Evolutionary conservation across 2,329 filamentous ascomycete species (phyloP).

Genomic region (Neonectria magnoliae): DNA sequence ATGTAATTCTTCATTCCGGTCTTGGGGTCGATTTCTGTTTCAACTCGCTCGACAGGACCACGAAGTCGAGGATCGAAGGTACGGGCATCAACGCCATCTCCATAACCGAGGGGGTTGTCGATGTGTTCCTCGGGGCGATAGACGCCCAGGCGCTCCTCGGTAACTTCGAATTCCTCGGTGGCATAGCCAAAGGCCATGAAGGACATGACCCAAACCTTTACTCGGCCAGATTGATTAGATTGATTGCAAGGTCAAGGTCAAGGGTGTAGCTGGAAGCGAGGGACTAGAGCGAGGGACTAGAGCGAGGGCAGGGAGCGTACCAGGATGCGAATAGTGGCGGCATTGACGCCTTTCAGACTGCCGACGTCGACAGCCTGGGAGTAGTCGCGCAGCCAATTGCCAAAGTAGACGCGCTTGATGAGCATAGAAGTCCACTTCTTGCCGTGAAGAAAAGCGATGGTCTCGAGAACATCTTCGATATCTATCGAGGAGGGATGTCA

Average conservation of each 20-base stretch:
- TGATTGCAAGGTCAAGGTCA: not conserved
- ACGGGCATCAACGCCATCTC: slow-evolving; percentile 85
- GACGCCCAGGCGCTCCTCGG: slow-evolving; percentile 79
- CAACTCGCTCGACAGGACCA: slow-evolving; percentile 76
- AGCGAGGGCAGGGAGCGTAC: slow-evolving; percentile 47
- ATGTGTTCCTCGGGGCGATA: slow-evolving; percentile 82
- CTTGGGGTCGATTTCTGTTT: slow-evolving; percentile 76
- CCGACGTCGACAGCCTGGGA: slow-evolving; percentile 85
- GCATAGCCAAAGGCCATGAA: slow-evolving; percentile 87
- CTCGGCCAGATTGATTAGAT: slow-evolving; percentile 10
- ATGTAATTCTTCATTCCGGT: slow-evolving; percentile 99
- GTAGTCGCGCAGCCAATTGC: slow-evolving; percentile 88
- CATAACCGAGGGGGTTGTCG: slow-evolving; percentile 85
- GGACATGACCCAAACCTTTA: slow-evolving; percentile 78
- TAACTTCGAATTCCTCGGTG: slow-evolving; percentile 88
- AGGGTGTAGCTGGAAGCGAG: not conserved
- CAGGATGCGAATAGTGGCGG: slow-evolving; percentile 80
- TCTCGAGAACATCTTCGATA: slow-evolving; percentile 85
- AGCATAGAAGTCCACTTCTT: slow-evolving; percentile 87
- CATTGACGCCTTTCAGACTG: slow-evolving; percentile 80
- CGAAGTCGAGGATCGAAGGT: slow-evolving; percentile 84
- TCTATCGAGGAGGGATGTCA: slow-evolving; percentile 54
- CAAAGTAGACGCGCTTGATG: slow-evolving; percentile 83
- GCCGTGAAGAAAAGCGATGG: slow-evolving; percentile 78
- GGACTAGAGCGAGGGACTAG: not conserved